A percentile compares a stretch with the other conserved stretches of the same genome.
Evolutionary conservation across 768 basidiomycete genomes (phyloP).

Genomic region (Galerina marginata): DNA sequence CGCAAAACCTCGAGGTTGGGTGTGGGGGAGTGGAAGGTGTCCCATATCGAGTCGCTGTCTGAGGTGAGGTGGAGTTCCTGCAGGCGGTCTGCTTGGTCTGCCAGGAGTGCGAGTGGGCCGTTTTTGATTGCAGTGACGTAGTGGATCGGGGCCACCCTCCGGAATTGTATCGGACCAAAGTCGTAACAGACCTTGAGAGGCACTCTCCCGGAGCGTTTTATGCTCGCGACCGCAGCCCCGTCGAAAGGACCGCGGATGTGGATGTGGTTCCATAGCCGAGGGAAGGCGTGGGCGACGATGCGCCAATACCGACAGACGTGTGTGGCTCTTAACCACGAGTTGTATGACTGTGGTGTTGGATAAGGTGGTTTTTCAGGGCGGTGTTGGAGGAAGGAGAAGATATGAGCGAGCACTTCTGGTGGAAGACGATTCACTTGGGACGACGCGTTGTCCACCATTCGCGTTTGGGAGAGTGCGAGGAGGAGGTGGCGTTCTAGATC

Average conservation of each 20-base stretch:
- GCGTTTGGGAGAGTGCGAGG: not conserved
- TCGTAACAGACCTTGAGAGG: slow-evolving; percentile 3
- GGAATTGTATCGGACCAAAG: no score
- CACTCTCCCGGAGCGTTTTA: not conserved
- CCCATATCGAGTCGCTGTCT: not conserved
- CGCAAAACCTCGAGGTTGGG: slow-evolving; percentile 1
- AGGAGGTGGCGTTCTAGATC: not conserved
- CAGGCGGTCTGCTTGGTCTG: not conserved
- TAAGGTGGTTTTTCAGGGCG: not conserved
- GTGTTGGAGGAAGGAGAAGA: not conserved
- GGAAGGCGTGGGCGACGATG: not conserved
- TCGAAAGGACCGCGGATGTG: not conserved
- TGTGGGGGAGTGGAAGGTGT: not conserved
- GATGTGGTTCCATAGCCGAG: not conserved
- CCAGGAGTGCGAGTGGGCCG: not conserved
- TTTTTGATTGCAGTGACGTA: not conserved
- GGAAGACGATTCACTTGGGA: not conserved
- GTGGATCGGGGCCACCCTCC: no score
- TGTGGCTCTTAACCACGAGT: not conserved
- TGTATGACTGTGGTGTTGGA: not conserved
- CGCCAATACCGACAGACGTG: slow-evolving; percentile 4
- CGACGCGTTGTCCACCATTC: not conserved
- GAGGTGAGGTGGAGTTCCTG: not conserved
- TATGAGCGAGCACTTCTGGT: not conserved
- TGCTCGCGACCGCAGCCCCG: not conserved